Evolutionary conservation across 2,329 filamentous ascomycete genomes (phyloP), one percentile per base, ranked within the genome.

Genomic region (Proliferodiscus dingleyae): DNA sequence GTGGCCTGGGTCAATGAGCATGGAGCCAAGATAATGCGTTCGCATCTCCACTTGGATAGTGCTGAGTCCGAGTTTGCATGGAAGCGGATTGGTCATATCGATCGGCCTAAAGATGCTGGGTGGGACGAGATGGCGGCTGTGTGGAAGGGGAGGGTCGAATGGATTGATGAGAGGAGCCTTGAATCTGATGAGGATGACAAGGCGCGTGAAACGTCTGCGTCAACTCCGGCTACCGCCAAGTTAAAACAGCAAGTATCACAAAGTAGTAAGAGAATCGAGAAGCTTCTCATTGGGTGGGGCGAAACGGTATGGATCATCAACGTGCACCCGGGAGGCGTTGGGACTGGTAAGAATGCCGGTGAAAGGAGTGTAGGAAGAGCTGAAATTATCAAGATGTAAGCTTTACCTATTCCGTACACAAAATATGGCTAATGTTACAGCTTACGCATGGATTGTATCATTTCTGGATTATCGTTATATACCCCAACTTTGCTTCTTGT

Each of bases 61-160:
- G 75, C 76, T 10, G 85, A 95, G 60, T 71, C 77, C 2, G 90
- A 96, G 13, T 83, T 85, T 54, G 88, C 90, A 2, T 98, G 94
- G 94, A 95, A 93, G 66, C 79, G 91, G 8, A 88, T 98, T 52
- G 90, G 88, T 19, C 91, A 97, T 62, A 84, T 95, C 49, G 89
- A 95, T 61, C 80, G 89, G 34, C 93, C 93, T 2, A 87, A 89
- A 58, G 86, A 85, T 4, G 81, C 85, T 7, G 83, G 85, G 45
- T 97, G 93, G 89, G 89, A 96, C 55, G 89, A 95, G 33, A 96
- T 98, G 90, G 90, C 90, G 0, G 80, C 86, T 37, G 88, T 96
- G 3, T 97, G 93, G 90, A 95, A 91, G 68, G 88, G 87, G 2
- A 78, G 90, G 18, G 82, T 83, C 1, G 89, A 97, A 63, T 98